A percentile compares a stretch with the other conserved stretches of the same genome.
Evolutionary conservation across 2,329 filamentous ascomycete genomes (phyloP).

Genomic region (Aquanectria penicillioides): DNA sequence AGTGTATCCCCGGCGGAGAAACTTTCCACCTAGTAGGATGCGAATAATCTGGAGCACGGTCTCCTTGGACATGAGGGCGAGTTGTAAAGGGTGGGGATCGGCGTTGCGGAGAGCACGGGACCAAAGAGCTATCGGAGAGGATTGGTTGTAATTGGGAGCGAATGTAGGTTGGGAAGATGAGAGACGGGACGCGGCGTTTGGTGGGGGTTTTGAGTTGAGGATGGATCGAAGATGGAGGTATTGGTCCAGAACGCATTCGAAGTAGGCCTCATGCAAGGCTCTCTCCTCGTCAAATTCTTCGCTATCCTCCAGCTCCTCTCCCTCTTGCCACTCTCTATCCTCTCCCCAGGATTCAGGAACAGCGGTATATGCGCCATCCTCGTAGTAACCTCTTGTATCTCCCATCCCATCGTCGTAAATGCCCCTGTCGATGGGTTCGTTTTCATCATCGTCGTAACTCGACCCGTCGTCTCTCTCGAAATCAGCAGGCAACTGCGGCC

Average conservation of each 20-base stretch:
- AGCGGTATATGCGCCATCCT: slow-evolving; percentile 83
- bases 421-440: slow-evolving; percentile 49
- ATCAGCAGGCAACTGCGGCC: slow-evolving; percentile 59
- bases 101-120: slow-evolving; percentile 59
- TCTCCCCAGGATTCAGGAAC: slow-evolving; percentile 54
- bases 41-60: slow-evolving; percentile 74
- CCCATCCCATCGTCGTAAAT: slow-evolving; percentile 61
- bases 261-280: slow-evolving; percentile 73
- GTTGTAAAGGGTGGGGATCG: slow-evolving; percentile 67
- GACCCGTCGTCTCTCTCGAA: slow-evolving; percentile 41
- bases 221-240: slow-evolving; percentile 72
- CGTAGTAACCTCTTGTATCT: slow-evolving; percentile 73
- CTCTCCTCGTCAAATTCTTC: slow-evolving; percentile 37
- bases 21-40: slow-evolving; percentile 71
- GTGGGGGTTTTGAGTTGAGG: slow-evolving; percentile 66
- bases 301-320: slow-evolving; percentile 36
- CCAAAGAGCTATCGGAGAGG: slow-evolving; percentile 63
- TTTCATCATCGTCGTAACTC: slow-evolving; percentile 42
- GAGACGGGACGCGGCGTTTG: slow-evolving; percentile 62
- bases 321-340: slow-evolving; percentile 42
- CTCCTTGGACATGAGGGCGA: slow-evolving; percentile 73
- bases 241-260: slow-evolving; percentile 69
- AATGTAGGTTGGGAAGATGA: slow-evolving; percentile 63
- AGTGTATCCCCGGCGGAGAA: slow-evolving; percentile 67
- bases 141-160: slow-evolving; percentile 63